Conservation (phyloP, 2,329 filamentous ascomycete genomes). For the Alternaria burnsii region DNA sequence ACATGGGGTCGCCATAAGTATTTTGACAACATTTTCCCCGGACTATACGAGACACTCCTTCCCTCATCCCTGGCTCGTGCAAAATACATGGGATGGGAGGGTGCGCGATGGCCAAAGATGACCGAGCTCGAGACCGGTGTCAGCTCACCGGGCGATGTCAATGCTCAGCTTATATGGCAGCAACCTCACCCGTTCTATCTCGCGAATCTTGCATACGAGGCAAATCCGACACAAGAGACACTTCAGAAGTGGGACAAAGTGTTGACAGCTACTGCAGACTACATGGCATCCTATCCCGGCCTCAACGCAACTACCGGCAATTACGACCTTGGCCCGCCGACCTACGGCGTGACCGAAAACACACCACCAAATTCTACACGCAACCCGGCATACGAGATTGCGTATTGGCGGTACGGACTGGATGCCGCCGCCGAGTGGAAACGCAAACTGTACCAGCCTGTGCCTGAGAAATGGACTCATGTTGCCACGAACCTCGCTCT, state of each 20-base stretch:
- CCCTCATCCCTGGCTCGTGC: constrained; percentile 45
- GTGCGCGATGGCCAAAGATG: constrained; percentile 63
- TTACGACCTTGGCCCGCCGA: constrained; percentile 62
- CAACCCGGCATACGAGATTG: constrained; percentile 66
- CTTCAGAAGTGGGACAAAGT: constrained; percentile 63
- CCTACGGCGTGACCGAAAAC: constrained; percentile 60
- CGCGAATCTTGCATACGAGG: constrained; percentile 63
- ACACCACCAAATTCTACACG: constrained; percentile 64
- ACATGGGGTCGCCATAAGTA: constrained; percentile 58
- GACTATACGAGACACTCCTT: constrained; percentile 59
- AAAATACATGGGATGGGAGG: constrained; percentile 48
- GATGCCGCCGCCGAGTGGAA: constrained; percentile 64
- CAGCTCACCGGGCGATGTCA: constrained; percentile 66
- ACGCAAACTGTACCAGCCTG: constrained; percentile 52
- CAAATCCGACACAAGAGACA: constrained; percentile 53
- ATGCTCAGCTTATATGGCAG: constrained; percentile 68
- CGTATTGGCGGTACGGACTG: constrained; percentile 68
- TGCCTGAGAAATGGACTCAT: constrained; percentile 57
- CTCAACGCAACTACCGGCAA: constrained; percentile 59
- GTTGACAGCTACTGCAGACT: constrained; percentile 62
- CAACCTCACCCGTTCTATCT: constrained; percentile 67
- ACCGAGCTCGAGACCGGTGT: constrained; percentile 60
- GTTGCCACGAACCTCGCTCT: constrained; percentile 64
- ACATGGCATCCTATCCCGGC: constrained; percentile 66
- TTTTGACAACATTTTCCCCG: constrained; percentile 54